Conservation (phyloP, 176 grass and related monocot species). For the Puccinellia tenuiflora region DNA sequence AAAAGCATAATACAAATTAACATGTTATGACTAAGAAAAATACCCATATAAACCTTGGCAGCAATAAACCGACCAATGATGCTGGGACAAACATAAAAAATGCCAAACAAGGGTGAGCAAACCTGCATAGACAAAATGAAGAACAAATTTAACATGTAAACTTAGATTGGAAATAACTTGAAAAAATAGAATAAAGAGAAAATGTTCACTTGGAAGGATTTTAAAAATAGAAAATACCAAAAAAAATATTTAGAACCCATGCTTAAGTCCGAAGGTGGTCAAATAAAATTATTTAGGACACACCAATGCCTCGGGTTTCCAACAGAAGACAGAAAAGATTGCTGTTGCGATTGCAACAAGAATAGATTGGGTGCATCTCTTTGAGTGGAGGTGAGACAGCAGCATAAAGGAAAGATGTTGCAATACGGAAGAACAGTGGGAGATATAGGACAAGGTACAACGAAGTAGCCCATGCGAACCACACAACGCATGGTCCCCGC, state of each 20-base stretch:
- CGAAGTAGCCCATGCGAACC: neutral
- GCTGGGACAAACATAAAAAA: constrained; percentile 94
- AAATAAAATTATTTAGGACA: neutral
- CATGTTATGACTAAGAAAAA: constrained; percentile 24
- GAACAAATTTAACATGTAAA: constrained; percentile 17
- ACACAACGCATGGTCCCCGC: neutral
- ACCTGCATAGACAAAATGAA: constrained; percentile 51
- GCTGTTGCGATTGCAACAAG: neutral
- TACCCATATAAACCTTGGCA: constrained; percentile 80
- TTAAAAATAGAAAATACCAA: constrained; percentile 9
- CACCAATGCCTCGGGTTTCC: neutral
- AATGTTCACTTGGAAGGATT: constrained; percentile 4
- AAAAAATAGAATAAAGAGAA: constrained; percentile 5
- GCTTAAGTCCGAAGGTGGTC: neutral
- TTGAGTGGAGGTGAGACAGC: neutral
- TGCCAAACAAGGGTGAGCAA: constrained; percentile 86
- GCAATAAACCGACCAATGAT: constrained; percentile 65
- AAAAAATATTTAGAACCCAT: neutral
- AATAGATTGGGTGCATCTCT: neutral
- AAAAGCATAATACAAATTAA: constrained; percentile 3
- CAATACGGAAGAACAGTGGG: neutral
- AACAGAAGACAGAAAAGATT: constrained; percentile 11
- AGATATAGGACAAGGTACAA: neutral
- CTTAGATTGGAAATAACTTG: neutral
- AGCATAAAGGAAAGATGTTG: neutral